Percentiles rank a stretch among this genome's conserved stretches.
phyloP scores from a whole-genome alignment of 2,329 filamentous ascomycete species.

The Aspergillus glaucus region DNA sequence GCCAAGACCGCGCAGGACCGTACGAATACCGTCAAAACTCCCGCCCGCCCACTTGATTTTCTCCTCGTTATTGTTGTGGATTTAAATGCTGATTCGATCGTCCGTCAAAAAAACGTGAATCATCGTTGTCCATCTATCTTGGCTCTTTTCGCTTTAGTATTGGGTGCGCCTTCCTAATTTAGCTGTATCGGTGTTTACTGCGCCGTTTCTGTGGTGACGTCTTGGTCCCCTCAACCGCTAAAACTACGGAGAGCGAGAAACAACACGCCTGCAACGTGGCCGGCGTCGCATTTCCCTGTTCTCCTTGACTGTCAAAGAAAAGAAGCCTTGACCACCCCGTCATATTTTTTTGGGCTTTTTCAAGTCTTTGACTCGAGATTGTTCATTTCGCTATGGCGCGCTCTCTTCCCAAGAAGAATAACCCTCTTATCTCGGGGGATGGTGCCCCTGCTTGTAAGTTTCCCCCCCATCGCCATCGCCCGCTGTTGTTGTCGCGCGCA shows the following conservation, averaged over 20 bases:
- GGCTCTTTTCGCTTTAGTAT: neutral
- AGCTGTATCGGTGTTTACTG: neutral
- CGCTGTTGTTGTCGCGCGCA: constrained; percentile 1
- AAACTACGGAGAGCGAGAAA: constrained; percentile 4
- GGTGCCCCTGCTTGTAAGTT: constrained; percentile 41
- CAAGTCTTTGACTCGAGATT: constrained; percentile 2
- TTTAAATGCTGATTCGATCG: neutral
- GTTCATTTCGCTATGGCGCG: constrained; percentile 32
- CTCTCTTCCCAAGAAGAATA: constrained; percentile 40
- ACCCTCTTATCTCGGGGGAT: constrained; percentile 41
- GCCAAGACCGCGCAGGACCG: neutral
- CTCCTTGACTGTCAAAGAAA: neutral
- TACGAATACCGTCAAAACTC: neutral
- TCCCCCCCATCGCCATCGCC: constrained; percentile 10
- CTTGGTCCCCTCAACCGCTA: constrained; percentile 3
- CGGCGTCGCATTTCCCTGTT: constrained; percentile 19
- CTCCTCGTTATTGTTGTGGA: neutral
- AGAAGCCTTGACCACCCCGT: constrained; percentile 4
- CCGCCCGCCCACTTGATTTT: neutral
- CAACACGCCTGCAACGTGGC: constrained; percentile 43
- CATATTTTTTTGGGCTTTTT: constrained; percentile 6
- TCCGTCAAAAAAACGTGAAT: neutral
- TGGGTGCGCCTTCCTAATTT: neutral
- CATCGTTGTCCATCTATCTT: no score
- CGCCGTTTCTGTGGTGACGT: constrained; percentile 15